A percentile compares a stretch with the other conserved stretches of the same genome.
Conservation (phyloP, 2,329 filamentous ascomycete genomes). For the Curvularia verruculosa region DNA sequence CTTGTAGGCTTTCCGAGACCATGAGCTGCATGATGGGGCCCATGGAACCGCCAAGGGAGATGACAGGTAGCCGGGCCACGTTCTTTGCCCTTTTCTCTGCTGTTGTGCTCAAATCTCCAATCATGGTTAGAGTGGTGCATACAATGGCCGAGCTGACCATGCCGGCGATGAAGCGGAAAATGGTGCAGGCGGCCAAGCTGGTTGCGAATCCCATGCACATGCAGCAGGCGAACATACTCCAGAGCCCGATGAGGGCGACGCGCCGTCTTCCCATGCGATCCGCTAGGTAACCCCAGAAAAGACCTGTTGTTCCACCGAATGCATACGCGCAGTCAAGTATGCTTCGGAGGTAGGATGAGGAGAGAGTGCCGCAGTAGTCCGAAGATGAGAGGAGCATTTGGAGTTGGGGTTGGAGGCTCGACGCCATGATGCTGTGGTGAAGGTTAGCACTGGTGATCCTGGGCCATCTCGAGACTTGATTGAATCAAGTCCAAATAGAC, state of each 20-base stretch:
- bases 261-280: constrained; percentile 53
- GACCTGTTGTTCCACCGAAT: constrained; percentile 53
- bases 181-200: constrained; percentile 49
- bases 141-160: constrained; percentile 53
- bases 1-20: constrained; percentile 51
- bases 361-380: constrained; percentile 53
- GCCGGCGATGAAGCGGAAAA: constrained; percentile 53
- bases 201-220: constrained; percentile 56
- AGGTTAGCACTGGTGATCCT: constrained; percentile 15
- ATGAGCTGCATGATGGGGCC: constrained; percentile 54
- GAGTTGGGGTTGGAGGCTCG: constrained; percentile 56
- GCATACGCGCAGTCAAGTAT: constrained; percentile 58
- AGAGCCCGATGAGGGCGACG: constrained; percentile 54
- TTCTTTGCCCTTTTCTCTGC: constrained; percentile 49
- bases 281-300: constrained; percentile 54
- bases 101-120: constrained; percentile 52
- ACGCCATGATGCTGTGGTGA: constrained; percentile 52
- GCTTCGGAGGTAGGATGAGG: constrained; percentile 55
- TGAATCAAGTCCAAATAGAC: not conserved
- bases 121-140: constrained; percentile 55
- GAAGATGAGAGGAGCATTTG: constrained; percentile 54
- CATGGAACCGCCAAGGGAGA: constrained; percentile 54
- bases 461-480: not conserved
- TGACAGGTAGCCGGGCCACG: constrained; percentile 53
- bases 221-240: constrained; percentile 54